Evolutionary conservation across 2,329 filamentous ascomycete genomes (phyloP), one percentile per base, ranked within the genome.

Genomic region (Alternaria ventricosa): DNA sequence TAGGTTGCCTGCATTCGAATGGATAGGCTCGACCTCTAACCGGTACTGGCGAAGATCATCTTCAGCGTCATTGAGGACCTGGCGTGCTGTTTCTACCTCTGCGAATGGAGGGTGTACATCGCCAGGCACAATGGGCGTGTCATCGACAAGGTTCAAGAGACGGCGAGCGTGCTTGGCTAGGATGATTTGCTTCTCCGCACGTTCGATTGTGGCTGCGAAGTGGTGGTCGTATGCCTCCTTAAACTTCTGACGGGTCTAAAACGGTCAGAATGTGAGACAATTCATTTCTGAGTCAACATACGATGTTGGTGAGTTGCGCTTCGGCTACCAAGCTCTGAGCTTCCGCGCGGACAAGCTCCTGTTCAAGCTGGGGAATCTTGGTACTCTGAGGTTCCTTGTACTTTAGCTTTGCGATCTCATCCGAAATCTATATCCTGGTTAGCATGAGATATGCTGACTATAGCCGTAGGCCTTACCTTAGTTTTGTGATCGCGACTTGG

Each of bases 261-360:
- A 56, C 47, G 13, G 61, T 77, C 61, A 79, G 72, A 30, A 57
- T 20, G 15, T 7, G 25, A 9, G 20, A 5, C 4, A 23, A 20
- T 27, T 20, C 10, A 28, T 22, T n/a, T 2, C 9, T 15, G 41
- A 36, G 30, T 23, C 20, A 28, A 28, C 61, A 45, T 61, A 96
- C 93, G 71, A 97, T 89, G 80, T 99, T 99, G 76, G 92, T 95
- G 79, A 99, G 86, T 82, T 99, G 96, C 22, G 96, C 96, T 82
- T 99, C 96, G 2, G 96, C 96, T 54, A 99, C 96, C 63, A 99
- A 83, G 75, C 93, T 96, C 84, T 98, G 94, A 4, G 96, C 96
- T 85, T 99, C 96, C 23, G 95, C 94, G 70, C 96, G 87, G 57
- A 99, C 94, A 57, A 99, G 89, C 84, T 98, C 96, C 84, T 99